These are phyloP conservation scores for Pistacia atlantica DNA, from an alignment of 345 rosid species.

Conservation along the genomic window DNA sequence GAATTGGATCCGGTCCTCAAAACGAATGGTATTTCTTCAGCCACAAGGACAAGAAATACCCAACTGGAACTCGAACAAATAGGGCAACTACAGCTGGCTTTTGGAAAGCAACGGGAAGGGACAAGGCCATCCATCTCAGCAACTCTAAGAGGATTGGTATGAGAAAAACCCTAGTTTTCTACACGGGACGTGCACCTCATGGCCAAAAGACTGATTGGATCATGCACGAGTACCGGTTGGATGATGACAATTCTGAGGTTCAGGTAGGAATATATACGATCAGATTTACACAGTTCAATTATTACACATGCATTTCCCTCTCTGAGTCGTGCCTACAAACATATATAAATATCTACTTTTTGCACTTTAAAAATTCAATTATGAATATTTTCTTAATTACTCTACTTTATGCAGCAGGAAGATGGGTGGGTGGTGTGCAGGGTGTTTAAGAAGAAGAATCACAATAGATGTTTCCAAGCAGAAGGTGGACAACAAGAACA, in stretches of 20 bases:
- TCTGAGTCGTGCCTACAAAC: neutral
- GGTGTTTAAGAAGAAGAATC: conserved; percentile 80
- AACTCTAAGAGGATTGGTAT: conserved; percentile 82
- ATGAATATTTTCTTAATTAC: neutral
- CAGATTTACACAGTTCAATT: neutral
- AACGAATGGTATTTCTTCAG: conserved; percentile 99
- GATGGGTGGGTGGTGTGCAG: conserved; percentile 74
- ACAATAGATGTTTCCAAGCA: conserved; percentile 54
- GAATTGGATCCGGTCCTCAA: conserved; percentile 94
- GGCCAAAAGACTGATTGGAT: conserved; percentile 99
- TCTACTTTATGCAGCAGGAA: conserved; percentile 41
- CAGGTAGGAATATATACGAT: conserved; percentile 45
- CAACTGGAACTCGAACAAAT: conserved; percentile 95
- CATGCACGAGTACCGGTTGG: conserved; percentile 99
- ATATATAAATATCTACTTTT: neutral
- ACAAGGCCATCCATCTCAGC: conserved; percentile 82
- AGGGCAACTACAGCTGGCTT: conserved; percentile 96
- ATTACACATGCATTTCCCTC: neutral
- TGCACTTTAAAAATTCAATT: too few species aligned
- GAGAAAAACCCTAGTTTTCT: conserved; percentile 98
- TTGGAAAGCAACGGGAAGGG: conserved; percentile 99
- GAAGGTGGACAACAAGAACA: conserved; percentile 45
- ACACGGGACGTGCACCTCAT: conserved; percentile 98
- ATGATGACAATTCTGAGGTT: conserved; percentile 61
- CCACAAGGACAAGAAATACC: conserved; percentile 98